Evolutionary conservation across 2,329 filamentous ascomycete species (phyloP).

Genomic region (Aspergillus calidoustus): DNA sequence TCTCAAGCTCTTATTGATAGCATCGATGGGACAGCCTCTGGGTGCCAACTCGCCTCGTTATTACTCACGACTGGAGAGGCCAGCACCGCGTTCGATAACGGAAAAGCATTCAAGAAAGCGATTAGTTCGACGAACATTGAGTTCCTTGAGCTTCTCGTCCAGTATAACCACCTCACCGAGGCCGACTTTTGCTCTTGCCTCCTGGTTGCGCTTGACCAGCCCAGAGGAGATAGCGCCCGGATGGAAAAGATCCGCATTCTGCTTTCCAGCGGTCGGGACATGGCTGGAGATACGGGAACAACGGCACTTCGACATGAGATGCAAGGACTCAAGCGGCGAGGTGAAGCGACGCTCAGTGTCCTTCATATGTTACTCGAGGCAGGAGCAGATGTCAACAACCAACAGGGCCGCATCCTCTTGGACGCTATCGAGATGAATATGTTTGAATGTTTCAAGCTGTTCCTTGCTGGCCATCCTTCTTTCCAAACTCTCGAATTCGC

Average conservation of each 20-base stretch:
- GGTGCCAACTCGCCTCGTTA: neutral
- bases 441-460: slow-evolving; percentile 15
- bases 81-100: slow-evolving; percentile 6
- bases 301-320: slow-evolving; percentile 13
- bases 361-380: slow-evolving; percentile 13
- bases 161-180: slow-evolving; percentile 11
- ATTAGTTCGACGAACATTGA: neutral
- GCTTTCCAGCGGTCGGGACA: slow-evolving; percentile 3
- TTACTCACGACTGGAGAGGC: slow-evolving; percentile 9
- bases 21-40: slow-evolving; percentile 6
- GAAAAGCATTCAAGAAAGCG: slow-evolving; percentile 11
- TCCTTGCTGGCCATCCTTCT: neutral
- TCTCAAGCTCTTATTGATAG: slow-evolving; percentile 11
- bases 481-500: slow-evolving; percentile 8
- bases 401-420: slow-evolving; percentile 8
- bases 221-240: slow-evolving; percentile 5
- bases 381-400: slow-evolving; percentile 11
- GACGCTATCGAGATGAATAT: slow-evolving; percentile 12
- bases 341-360: slow-evolving; percentile 8
- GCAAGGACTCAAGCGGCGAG: slow-evolving; percentile 10
- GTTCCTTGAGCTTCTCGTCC: slow-evolving; percentile 10
- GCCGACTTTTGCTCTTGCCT: slow-evolving; percentile 14
- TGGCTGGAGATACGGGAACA: slow-evolving; percentile 6
- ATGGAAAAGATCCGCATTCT: slow-evolving; percentile 17
- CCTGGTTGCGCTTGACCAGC: slow-evolving; percentile 9